Conservation (phyloP, 192 early-diverging fungal genomes). For the Phlyctochytrium arcticum region DNA sequence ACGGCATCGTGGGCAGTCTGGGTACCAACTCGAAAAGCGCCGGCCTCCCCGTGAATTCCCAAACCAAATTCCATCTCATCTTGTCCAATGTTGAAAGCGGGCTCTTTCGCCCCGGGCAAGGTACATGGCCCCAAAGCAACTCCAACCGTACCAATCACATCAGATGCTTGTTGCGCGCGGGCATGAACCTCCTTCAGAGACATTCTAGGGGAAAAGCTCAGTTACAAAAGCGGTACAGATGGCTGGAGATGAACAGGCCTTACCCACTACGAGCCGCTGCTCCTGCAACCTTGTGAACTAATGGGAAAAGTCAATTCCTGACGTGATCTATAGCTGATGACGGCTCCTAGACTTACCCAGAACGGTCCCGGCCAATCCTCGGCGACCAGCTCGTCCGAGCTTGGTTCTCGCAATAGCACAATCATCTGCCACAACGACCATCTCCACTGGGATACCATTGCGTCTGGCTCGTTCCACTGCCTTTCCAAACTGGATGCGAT, state of each 20-base stretch:
- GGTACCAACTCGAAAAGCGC: slow-evolving; percentile 37
- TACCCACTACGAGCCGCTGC: slow-evolving; percentile 60
- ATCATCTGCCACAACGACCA: slow-evolving; percentile 82
- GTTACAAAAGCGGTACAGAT: not conserved
- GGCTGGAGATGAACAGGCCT: not conserved
- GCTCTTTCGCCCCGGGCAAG: slow-evolving; percentile 58
- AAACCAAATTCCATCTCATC: slow-evolving; percentile 67
- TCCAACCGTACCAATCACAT: slow-evolving; percentile 74
- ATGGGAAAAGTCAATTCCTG: not conserved
- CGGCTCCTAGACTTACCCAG: slow-evolving; percentile 23
- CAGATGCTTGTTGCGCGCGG: slow-evolving; percentile 51
- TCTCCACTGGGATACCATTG: slow-evolving; percentile 61
- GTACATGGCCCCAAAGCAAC: slow-evolving; percentile 71
- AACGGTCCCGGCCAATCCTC: slow-evolving; percentile 76
- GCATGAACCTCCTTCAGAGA: slow-evolving; percentile 54
- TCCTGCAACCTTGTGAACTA: slow-evolving; percentile 79
- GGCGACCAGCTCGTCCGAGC: slow-evolving; percentile 64
- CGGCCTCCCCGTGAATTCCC: slow-evolving; percentile 83
- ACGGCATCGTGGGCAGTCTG: slow-evolving; percentile 49
- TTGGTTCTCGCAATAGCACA: slow-evolving; percentile 68
- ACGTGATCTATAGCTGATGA: not conserved
- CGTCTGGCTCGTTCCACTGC: slow-evolving; percentile 73
- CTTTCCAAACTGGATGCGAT: slow-evolving; percentile 62
- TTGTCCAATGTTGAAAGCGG: slow-evolving; percentile 48
- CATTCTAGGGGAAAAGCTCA: not conserved